Evolutionary conservation across 805 yeast species (phyloP).

Genomic region (Cyberlindnera bimundalis): DNA sequence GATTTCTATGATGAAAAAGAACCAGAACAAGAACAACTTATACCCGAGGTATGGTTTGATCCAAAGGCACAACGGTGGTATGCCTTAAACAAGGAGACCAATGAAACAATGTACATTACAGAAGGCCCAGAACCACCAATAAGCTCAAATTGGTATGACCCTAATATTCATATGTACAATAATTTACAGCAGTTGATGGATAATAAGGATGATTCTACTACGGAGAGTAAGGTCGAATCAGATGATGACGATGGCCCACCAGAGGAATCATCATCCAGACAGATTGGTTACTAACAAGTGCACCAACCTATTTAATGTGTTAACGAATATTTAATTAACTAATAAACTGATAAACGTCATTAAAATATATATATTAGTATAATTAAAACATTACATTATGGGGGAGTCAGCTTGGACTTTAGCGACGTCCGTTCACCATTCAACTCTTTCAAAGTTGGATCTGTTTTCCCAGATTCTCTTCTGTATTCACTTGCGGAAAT

Average conservation of each 20-base stretch:
- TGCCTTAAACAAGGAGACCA: not conserved
- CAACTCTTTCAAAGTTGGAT: conserved; percentile 20
- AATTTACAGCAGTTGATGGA: no score
- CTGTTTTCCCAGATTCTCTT: conserved; percentile 20
- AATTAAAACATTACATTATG: no score
- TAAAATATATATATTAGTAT: no score
- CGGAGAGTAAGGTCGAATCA: not conserved
- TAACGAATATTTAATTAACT: no score
- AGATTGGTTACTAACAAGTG: not conserved
- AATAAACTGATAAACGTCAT: not conserved
- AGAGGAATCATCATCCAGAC: conserved; percentile 13
- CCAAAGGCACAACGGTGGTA: conserved; percentile 8
- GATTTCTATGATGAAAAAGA: conserved; percentile 10
- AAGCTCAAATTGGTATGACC: not conserved
- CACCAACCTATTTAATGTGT: no score
- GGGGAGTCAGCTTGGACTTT: conserved; percentile 5
- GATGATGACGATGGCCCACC: conserved; percentile 11
- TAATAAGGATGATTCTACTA: not conserved
- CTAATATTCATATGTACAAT: no score
- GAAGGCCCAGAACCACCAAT: conserved; percentile 6
- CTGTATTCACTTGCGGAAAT: conserved; percentile 23
- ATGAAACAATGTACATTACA: conserved; percentile 5
- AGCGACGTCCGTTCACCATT: conserved; percentile 19
- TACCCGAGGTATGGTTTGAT: conserved; percentile 10
- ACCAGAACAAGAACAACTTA: not conserved